Conservation (phyloP, 768 basidiomycete genomes). For the Tubosaeta sp. region DNA sequence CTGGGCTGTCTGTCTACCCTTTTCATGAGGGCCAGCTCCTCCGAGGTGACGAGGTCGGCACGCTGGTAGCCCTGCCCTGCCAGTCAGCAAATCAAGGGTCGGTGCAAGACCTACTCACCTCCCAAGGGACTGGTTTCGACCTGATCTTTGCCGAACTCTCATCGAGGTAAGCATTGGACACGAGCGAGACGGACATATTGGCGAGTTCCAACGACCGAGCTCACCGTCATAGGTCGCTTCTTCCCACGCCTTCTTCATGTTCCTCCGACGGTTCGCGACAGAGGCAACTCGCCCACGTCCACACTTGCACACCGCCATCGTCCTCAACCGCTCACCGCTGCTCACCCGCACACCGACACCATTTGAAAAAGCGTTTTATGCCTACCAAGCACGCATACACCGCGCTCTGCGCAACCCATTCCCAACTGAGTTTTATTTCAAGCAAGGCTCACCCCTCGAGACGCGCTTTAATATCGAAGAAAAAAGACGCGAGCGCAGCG, state of each 20-base stretch:
- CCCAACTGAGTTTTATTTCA: constrained; percentile 90
- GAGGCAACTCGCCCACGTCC: too few relatives aligned
- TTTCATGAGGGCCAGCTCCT: constrained; percentile 86
- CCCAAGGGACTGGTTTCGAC: constrained; percentile 93
- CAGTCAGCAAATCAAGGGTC: constrained; percentile 5
- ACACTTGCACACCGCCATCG: constrained; percentile 53
- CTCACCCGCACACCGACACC: constrained; percentile 65
- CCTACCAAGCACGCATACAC: constrained; percentile 78
- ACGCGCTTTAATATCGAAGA: constrained; percentile 77
- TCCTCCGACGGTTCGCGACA: background rate
- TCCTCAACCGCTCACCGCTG: constrained; percentile 75
- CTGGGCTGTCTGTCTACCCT: constrained; percentile 80
- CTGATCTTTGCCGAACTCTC: constrained; percentile 85
- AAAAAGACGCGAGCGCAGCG: constrained; percentile 60
- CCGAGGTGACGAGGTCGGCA: constrained; percentile 81
- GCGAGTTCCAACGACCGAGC: background rate
- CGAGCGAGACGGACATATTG: constrained; percentile 68
- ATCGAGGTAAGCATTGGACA: constrained; percentile 81
- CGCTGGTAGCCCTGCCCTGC: constrained; percentile 83
- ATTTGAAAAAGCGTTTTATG: constrained; percentile 78
- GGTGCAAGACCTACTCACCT: constrained; percentile 47
- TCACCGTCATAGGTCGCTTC: background rate
- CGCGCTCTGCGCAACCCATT: constrained; percentile 86
- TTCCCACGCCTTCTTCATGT: constrained; percentile 32
- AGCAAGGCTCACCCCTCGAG: constrained; percentile 82